Evolutionary conservation across 345 rosid species (phyloP), one percentile per base, ranked within the genome.

Genomic region (Bruguiera gymnorhiza): DNA sequence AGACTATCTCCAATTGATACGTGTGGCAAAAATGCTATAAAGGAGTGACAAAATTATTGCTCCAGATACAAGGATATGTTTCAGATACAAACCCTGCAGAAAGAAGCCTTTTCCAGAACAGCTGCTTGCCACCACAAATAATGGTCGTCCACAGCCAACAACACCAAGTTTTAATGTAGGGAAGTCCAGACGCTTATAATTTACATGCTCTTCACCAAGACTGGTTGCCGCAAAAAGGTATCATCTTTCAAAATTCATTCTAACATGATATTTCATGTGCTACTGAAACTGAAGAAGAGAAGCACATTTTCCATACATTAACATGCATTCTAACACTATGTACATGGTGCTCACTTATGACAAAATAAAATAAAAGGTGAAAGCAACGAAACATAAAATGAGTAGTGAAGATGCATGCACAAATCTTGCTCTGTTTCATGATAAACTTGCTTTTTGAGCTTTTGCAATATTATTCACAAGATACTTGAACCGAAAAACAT

Each of bases 101-200:
- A 51, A 90, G 79, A 72, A 93, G 88, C 72, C 60, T 80, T 62
- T 80, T 81, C 43, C 89, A 81, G 76, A 78, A 83, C 50, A 93
- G 63, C 62, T 66, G 79, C 70, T 79, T 67, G 8, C 97, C 96
- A 0, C 94, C 98, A 79, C 83, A 80, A 53, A 89, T 86, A 93
- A 90, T 70, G 97, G 98, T 48, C 92, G 86, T 69, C 94, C 98
- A 77, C 36, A 34, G 6, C 98, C 98, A 66, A 88, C 88, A 74
- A 89, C 60, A 71, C 89, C 88, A 75, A 91, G 84, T 82, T 93
- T 90, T 27, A 79, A 57, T 10, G 65, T 39, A 59, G 92, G 89
- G 70, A 86, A 90, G 76, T 90, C 98, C 76, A 86, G 60, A 73
- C 84, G 89, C 56, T 66, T 66, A 72, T 89, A 90, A 67, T 87